phyloP scores from a whole-genome alignment of 2,329 filamentous ascomycete genomes.

The Aspergillus sp. region DNA sequence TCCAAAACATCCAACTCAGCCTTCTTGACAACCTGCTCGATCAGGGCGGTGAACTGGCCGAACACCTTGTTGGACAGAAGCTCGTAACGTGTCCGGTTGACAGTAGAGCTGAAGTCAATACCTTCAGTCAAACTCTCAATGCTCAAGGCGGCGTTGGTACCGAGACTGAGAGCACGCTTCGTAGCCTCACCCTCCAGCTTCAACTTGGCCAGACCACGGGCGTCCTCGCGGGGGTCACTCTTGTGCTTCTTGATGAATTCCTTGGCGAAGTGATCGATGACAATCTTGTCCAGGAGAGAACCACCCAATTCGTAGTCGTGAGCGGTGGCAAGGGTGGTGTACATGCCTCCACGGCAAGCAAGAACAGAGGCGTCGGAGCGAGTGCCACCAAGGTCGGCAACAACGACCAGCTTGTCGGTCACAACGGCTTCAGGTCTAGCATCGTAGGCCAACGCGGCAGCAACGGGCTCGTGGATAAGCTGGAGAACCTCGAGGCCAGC shows the following conservation, averaged over 20 bases:
- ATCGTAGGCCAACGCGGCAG: conserved; percentile 85
- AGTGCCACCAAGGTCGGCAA: conserved; percentile 87
- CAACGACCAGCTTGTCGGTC: conserved; percentile 81
- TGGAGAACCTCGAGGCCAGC: conserved; percentile 86
- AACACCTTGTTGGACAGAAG: conserved; percentile 81
- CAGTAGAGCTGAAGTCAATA: conserved; percentile 80
- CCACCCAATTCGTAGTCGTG: conserved; percentile 96
- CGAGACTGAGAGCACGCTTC: conserved; percentile 86
- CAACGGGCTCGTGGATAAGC: conserved; percentile 84
- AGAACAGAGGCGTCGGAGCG: conserved; percentile 87
- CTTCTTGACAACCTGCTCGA: conserved; percentile 82
- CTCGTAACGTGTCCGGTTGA: conserved; percentile 92
- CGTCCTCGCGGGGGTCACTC: conserved; percentile 75
- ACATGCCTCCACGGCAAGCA: conserved; percentile 88
- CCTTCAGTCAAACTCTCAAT: conserved; percentile 87
- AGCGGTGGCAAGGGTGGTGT: conserved; percentile 84
- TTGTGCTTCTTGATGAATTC: conserved; percentile 98
- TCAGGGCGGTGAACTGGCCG: conserved; percentile 75
- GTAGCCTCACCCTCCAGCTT: conserved; percentile 84
- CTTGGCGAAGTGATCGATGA: conserved; percentile 96
- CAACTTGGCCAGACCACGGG: conserved; percentile 80
- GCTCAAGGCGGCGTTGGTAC: conserved; percentile 81
- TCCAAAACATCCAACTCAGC: conserved; percentile 87
- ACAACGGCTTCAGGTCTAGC: conserved; percentile 67
- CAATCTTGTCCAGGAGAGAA: conserved; percentile 74